A percentile compares a stretch with the other conserved stretches of the same genome.
phyloP scores from a whole-genome alignment of 2,329 filamentous ascomycete species.

The Phyllosticta citribraziliensis region DNA sequence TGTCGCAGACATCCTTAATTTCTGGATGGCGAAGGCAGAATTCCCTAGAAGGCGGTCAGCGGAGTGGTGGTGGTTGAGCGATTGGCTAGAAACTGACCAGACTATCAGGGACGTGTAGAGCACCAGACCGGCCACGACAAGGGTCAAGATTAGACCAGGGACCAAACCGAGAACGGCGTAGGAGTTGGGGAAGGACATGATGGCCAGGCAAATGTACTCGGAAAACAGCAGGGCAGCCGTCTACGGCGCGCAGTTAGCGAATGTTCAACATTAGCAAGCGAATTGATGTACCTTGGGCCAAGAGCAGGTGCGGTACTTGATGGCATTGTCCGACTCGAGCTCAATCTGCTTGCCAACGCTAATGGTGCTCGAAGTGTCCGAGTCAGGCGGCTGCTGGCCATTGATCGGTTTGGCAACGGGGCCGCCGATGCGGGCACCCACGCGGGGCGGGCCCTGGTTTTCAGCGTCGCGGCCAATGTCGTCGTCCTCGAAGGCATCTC shows the following conservation, averaged over 20 bases:
- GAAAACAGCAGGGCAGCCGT: conserved; percentile 85
- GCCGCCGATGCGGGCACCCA: conserved; percentile 32
- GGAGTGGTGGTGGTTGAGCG: not conserved
- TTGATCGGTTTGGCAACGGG: conserved; percentile 27
- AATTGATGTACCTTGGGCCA: conserved; percentile 57
- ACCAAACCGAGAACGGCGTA: conserved; percentile 82
- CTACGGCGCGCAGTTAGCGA: conserved; percentile 19
- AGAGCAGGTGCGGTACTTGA: conserved; percentile 86
- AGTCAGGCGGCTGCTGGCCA: conserved; percentile 18
- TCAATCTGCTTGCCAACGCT: conserved; percentile 60
- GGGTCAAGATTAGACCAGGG: conserved; percentile 73
- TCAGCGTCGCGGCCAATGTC: conserved; percentile 22
- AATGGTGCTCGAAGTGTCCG: conserved; percentile 31
- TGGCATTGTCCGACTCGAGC: conserved; percentile 64
- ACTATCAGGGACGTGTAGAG: conserved; percentile 69
- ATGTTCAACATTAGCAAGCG: conserved; percentile 31
- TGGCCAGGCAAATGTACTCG: conserved; percentile 86
- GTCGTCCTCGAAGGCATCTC: conserved; percentile 11
- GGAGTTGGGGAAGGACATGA: conserved; percentile 94
- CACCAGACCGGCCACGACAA: conserved; percentile 66
- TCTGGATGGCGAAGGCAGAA: conserved; percentile 88
- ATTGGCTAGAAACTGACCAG: conserved; percentile 38
- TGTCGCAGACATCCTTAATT: conserved; percentile 84
- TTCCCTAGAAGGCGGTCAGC: conserved; percentile 48
- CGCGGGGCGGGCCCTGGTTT: conserved; percentile 23